phyloP scores from a whole-genome alignment of 306 rosid genomes.

The Alnus rubra region DNA sequence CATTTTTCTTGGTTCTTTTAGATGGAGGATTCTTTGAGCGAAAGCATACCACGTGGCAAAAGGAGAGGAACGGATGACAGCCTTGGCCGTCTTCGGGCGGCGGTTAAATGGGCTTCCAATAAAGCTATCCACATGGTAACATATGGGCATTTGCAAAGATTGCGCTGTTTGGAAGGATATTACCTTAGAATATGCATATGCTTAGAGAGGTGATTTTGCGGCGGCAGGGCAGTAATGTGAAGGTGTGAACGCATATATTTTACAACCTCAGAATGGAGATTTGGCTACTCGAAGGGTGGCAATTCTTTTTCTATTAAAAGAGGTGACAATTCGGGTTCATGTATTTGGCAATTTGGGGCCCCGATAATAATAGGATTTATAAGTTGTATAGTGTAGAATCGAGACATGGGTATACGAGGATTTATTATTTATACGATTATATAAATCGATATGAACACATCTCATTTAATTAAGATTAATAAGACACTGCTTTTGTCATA shows the following conservation, averaged over 20 bases:
- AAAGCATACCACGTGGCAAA: conserved; percentile 33
- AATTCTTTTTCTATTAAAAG: too few species aligned
- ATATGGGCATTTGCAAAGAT: conserved; percentile 33
- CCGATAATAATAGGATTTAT: too few species aligned
- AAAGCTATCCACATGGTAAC: conserved; percentile 46
- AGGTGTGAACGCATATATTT: background rate
- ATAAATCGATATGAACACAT: too few species aligned
- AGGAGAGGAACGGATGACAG: conserved; percentile 22
- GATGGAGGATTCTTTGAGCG: background rate
- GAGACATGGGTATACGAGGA: too few species aligned
- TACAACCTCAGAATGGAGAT: background rate
- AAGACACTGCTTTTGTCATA: background rate
- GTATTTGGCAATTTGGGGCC: too few species aligned
- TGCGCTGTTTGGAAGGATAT: background rate
- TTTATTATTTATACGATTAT: too few species aligned
- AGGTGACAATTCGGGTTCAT: too few species aligned
- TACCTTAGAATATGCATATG: too few species aligned
- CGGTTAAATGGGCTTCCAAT: conserved; percentile 22
- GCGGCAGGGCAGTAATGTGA: background rate
- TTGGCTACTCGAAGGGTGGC: too few species aligned
- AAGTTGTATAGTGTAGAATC: too few species aligned
- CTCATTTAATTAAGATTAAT: too few species aligned
- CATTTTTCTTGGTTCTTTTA: background rate
- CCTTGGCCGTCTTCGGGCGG: conserved; percentile 31
- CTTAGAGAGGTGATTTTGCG: background rate